Evolutionary conservation across 306 rosid genomes (phyloP).

Genomic region (Acacia acuminata): DNA sequence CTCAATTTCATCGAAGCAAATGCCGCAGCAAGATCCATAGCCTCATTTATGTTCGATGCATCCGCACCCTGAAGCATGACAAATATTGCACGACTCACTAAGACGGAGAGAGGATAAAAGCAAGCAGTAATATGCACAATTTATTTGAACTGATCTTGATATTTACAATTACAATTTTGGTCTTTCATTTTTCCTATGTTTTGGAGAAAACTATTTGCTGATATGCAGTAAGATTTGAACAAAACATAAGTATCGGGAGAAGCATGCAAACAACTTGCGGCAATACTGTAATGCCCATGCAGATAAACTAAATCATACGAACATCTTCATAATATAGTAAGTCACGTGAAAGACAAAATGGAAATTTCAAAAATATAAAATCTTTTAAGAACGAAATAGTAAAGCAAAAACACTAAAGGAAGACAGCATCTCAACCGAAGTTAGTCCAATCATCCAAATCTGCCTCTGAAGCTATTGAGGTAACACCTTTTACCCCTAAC

Average conservation of each 20-base stretch:
- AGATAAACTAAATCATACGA: neutral
- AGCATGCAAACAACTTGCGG: neutral
- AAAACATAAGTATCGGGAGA: neutral
- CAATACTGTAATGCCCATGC: neutral
- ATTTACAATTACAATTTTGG: neutral
- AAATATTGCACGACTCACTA: constrained; percentile 9
- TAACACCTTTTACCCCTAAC: too few species aligned
- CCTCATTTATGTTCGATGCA: constrained; percentile 72
- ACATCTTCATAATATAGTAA: too few species aligned
- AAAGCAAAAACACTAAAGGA: too few species aligned
- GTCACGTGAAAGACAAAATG: too few species aligned
- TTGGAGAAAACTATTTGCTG: neutral
- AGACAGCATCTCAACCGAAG: too few species aligned
- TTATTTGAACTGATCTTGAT: neutral
- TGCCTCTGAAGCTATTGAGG: too few species aligned
- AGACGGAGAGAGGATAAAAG: neutral
- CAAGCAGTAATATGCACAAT: neutral
- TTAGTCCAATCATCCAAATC: too few species aligned
- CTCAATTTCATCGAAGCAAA: constrained; percentile 74
- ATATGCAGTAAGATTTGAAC: neutral
- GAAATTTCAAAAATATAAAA: too few species aligned
- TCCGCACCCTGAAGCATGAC: constrained; percentile 77
- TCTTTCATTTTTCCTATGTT: neutral
- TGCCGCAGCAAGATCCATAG: constrained; percentile 64
- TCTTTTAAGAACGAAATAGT: too few species aligned